Evolutionary conservation across 441 rosid genomes (phyloP).

Genomic region (Sinapis alba): DNA sequence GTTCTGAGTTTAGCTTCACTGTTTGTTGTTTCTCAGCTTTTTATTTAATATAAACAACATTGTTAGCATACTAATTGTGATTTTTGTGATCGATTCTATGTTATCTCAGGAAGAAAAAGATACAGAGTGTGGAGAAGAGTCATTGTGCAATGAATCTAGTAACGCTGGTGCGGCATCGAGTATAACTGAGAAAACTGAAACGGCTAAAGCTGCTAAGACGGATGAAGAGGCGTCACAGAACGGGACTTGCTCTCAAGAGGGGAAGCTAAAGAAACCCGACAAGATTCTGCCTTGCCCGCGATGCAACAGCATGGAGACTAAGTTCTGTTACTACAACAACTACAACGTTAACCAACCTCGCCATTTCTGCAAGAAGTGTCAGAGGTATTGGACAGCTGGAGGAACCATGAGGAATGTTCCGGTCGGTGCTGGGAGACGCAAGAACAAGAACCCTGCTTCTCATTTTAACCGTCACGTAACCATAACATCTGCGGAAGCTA

Average conservation of each 20-base stretch:
- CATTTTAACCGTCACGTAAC: conserved; percentile 57
- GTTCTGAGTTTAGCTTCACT: neutral
- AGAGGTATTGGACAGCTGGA: conserved; percentile 84
- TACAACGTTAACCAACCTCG: conserved; percentile 80
- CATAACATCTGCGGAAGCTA: conserved; percentile 52
- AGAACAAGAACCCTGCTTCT: conserved; percentile 65
- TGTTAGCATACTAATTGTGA: too few relatives aligned
- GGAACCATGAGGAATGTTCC: conserved; percentile 85
- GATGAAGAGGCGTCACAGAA: conserved; percentile 45
- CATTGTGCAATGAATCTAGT: conserved; percentile 44
- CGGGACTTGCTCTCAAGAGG: conserved; percentile 51
- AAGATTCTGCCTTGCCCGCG: conserved; percentile 74
- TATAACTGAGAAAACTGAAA: conserved; percentile 44
- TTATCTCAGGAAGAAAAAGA: conserved; percentile 47
- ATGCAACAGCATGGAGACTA: conserved; percentile 77
- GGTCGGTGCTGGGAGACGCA: conserved; percentile 76
- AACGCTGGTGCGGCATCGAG: conserved; percentile 48
- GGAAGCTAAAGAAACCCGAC: conserved; percentile 62
- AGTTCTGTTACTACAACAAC: conserved; percentile 77
- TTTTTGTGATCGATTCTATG: neutral
- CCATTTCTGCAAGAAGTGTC: conserved; percentile 73
- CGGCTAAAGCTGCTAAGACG: conserved; percentile 41
- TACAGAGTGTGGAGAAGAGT: conserved; percentile 36
- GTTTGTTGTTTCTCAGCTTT: conserved; percentile 5
- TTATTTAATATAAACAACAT: neutral